A percentile compares a stretch with the other conserved stretches of the same genome.
These are phyloP conservation scores for Tetraselmis striata DNA, from an alignment of 139 green algal genomes.

Conservation along the genomic window DNA sequence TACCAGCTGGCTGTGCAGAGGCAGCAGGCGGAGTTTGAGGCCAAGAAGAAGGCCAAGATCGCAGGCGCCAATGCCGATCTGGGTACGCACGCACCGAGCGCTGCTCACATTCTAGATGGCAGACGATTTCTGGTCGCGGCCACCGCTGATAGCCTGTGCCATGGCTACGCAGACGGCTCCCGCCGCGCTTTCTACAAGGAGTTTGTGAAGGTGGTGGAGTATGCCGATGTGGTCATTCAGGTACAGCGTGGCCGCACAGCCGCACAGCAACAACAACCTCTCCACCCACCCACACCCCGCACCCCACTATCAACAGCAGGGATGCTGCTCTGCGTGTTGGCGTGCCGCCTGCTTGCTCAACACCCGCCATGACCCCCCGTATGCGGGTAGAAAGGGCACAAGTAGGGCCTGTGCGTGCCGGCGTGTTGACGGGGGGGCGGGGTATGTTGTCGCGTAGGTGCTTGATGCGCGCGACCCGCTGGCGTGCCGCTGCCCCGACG, in stretches of 20 bases:
- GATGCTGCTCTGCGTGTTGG: too few species aligned
- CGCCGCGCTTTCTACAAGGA: conserved; percentile 89
- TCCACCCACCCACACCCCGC: too few species aligned
- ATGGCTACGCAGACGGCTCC: conserved; percentile 65
- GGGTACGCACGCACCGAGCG: too few species aligned
- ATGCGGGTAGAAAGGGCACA: too few species aligned
- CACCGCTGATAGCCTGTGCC: too few species aligned
- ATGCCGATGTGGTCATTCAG: conserved; percentile 87
- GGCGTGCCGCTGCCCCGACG: conserved; percentile 81
- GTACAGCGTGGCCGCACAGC: too few species aligned
- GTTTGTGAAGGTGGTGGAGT: conserved; percentile 88
- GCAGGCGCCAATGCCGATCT: neutral
- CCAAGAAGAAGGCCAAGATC: neutral
- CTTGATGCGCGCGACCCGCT: conserved; percentile 92
- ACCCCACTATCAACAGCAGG: too few species aligned
- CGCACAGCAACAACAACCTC: too few species aligned
- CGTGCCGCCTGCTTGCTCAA: too few species aligned
- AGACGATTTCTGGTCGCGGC: neutral
- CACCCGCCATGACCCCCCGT: too few species aligned
- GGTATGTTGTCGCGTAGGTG: conserved; percentile 63
- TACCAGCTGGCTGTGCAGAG: conserved; percentile 15
- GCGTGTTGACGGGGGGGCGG: too few species aligned
- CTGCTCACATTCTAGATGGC: neutral
- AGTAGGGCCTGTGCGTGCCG: too few species aligned
- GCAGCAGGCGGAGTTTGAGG: conserved; percentile 11